phyloP scores from a whole-genome alignment of 192 early-diverging fungal species.

The Coemansia sp. region DNA sequence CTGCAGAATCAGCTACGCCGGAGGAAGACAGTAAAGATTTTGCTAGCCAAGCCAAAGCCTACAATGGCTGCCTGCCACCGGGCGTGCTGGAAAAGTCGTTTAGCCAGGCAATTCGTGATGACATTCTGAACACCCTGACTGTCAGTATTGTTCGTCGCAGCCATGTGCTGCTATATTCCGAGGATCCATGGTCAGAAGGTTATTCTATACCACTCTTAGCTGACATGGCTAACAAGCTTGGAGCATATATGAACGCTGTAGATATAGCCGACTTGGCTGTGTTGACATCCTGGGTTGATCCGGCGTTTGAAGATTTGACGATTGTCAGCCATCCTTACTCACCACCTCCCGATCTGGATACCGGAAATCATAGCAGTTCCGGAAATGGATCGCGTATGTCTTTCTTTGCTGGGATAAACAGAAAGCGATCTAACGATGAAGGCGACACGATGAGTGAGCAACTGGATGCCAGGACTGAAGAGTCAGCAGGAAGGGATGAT shows the following conservation, averaged over 20 bases:
- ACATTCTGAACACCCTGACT: conserved; percentile 36
- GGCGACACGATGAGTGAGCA: conserved; percentile 28
- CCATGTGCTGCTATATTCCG: conserved; percentile 46
- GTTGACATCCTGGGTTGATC: conserved; percentile 46
- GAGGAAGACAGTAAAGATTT: neutral
- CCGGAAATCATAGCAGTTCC: neutral
- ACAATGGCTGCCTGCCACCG: neutral
- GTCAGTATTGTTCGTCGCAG: conserved; percentile 37
- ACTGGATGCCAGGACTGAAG: neutral
- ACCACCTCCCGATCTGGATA: conserved; percentile 46
- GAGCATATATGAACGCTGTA: conserved; percentile 25
- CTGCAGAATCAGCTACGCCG: neutral
- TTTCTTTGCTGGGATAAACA: conserved; percentile 45
- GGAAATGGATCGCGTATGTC: conserved; percentile 33
- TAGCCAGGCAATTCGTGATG: conserved; percentile 21
- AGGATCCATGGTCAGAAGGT: conserved; percentile 53
- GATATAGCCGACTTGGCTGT: conserved; percentile 52
- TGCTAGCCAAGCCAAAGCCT: neutral
- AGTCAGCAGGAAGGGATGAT: conserved; percentile 9
- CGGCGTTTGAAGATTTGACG: conserved; percentile 47
- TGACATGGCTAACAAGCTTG: conserved; percentile 15
- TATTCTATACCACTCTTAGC: conserved; percentile 39
- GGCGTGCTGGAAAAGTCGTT: conserved; percentile 17
- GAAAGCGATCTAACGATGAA: conserved; percentile 25
- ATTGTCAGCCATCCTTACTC: conserved; percentile 53